Base-by-base conservation (phyloP, 1,284 basidiomycete genomes). In the Neonothopanus nambi region DNA sequence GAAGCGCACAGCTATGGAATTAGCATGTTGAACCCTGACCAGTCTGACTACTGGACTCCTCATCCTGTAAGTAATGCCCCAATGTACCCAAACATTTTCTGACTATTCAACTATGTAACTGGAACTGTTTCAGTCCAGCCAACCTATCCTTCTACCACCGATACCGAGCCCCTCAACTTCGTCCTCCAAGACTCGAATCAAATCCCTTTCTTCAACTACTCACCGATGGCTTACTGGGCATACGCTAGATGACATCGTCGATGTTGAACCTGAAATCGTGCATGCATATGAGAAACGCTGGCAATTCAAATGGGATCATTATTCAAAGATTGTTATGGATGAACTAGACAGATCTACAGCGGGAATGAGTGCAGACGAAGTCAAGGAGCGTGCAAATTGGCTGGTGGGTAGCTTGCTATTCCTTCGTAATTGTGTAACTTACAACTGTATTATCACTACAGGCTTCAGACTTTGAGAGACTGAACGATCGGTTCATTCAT, bases 301-400 rank as follows among this genome's bases (percentile, higher is more conserved):
- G 51, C 17, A 46, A 17, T 26, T 35, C 36, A 52, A 46, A 18
- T 52, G 51, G 51, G 38, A 52, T 2, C 26, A 52, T 39, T 46
- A 23, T 28, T 36, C 35, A 23, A 24, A 45, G n/a, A 39, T 21
- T 7, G 23, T 26, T 13, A 33, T 17, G n/a, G 15, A 26, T 43
- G 21, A 20, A 24, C 18, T 26, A 23, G 20, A 36, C 21, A 17
- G 18, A 26, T 24, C 15, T 9, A 4, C 35, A 36, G n/a, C 8
- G 12, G n/a, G 38, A 45, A 26, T 45, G 24, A 30, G n/a, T 13
- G 18, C 43, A 11, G 18, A 45, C 9, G 43, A 24, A n/a, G 26
- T n/a, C 12, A 26, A n/a, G 17, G 18, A 30, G 15, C 43, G 24
- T 17, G 23, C n/a, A 17, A 30, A 45, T 3, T 45, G 43, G 43